Evolutionary conservation across 1,284 basidiomycete species (phyloP).

Genomic region (Pterulicium gracile): DNA sequence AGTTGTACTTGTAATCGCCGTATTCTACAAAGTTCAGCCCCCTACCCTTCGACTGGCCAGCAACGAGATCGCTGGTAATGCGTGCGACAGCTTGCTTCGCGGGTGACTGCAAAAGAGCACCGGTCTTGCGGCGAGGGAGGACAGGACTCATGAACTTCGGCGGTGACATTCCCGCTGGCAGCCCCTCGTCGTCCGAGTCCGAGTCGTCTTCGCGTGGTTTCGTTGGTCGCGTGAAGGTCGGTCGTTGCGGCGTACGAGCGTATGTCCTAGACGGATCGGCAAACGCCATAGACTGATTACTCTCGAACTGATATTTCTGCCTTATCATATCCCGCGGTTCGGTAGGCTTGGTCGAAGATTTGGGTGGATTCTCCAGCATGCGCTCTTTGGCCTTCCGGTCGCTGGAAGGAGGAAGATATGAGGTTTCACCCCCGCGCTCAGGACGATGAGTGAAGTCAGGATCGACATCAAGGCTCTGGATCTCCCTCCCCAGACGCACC

Average conservation of each 20-base stretch:
- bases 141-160: conserved; percentile 79
- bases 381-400: conserved; percentile 41
- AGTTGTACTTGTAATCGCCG: too few species aligned
- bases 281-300: conserved; percentile 22
- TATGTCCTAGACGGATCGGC: conserved; percentile 42
- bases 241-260: conserved; percentile 23
- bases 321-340: conserved; percentile 53
- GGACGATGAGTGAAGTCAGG: conserved; percentile 20
- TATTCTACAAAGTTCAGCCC: too few species aligned
- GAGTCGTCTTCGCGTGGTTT: conserved; percentile 25
- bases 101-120: conserved; percentile 50
- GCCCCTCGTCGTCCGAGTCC: conserved; percentile 50
- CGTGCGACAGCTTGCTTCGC: conserved; percentile 54
- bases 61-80: conserved; percentile 50
- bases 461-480: conserved; percentile 41
- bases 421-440: conserved; percentile 15
- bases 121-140: conserved; percentile 46
- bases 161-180: conserved; percentile 70
- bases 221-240: conserved; percentile 19
- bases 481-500: conserved; percentile 56
- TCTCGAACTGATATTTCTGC: conserved; percentile 16
- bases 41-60: conserved; percentile 12
- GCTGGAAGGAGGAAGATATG: conserved; percentile 26
- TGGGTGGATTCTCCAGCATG: too few species aligned
- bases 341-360: too few species aligned